Evolutionary conservation across 164 flowering plant species (phyloP).

Genomic region (Sedum album): DNA sequence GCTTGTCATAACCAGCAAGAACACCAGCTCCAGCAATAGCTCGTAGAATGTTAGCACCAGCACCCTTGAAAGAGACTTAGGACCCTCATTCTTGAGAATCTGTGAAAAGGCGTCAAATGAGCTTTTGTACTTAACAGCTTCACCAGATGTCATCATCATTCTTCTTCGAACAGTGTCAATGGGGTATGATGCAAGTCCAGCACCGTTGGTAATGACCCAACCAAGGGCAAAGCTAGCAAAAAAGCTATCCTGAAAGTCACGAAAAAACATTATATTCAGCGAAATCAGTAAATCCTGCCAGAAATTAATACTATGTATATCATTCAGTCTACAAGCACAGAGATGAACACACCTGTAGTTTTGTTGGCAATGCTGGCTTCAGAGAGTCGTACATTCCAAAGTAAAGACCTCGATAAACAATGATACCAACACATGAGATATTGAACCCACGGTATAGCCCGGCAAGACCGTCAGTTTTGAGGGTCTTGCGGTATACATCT

Average conservation of each 20-base stretch:
- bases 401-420: no score
- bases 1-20: conserved; percentile 67
- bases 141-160: no score
- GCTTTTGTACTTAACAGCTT: conserved; percentile 69
- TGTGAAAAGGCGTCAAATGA: conserved; percentile 51
- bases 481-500: conserved; percentile 79
- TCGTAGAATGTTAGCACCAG: conserved; percentile 63
- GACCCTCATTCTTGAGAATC: conserved; percentile 57
- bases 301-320: neutral
- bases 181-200: no score
- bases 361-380: conserved; percentile 39
- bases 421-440: no score
- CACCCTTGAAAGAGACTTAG: conserved; percentile 58
- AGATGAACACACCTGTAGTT: conserved; percentile 43
- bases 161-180: no score
- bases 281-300: neutral
- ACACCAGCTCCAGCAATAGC: conserved; percentile 79
- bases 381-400: no score
- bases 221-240: no score
- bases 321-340: neutral
- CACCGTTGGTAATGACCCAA: no score
- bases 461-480: conserved; percentile 63
- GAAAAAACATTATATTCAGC: no score
- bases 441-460: conserved; percentile 86
- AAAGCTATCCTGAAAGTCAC: no score